Evolutionary conservation across 2,329 filamentous ascomycete genomes (phyloP), one percentile per base, ranked within the genome.

Genomic region (Drechslera avenae): DNA sequence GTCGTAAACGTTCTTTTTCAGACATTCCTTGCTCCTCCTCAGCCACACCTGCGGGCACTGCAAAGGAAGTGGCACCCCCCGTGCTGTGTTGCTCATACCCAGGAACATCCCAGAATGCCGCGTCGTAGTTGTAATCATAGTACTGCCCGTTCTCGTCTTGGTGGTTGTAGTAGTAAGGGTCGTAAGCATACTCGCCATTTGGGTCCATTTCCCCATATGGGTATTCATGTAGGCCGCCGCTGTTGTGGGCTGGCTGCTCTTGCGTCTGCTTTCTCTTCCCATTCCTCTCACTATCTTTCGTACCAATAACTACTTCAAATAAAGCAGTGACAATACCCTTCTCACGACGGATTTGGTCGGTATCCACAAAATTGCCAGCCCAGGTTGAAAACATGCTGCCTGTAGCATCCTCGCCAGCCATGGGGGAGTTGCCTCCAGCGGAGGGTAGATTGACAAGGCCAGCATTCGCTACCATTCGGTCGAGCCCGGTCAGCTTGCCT

Each of bases 261-360:
- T 60, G 54, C 17, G 59, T 57, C 40, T 70, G 71, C 62, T 69
- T 76, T 39, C 66, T 70, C 62, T 80, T 80, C 50, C 78, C 79
- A 50, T 80, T 80, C 39, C 70, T 54, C 52, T 82, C 83, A 61
- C 86, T 93, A 71, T 99, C 92, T 30, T 83, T 83, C 0, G 91
- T 96, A 1, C 94, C 94, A 16, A 97, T 86, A 1, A 96, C 80
- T 12, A 96, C 83, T 70, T 97, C 91, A 63, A 97, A 93, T 0
- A 88, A 81, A 46, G 91, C 89, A 1, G 87, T 88, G 17, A 97
- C 87, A n/a, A 97, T 91, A 7, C 90, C 91, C 68, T 96, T 97
- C 68, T 96, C 91, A 33, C 92, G 86, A 41, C 91, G 83, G 19
- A 97, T 84, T 39, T 87, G 85, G 58, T 94, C 88, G 0, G 94